Base-by-base conservation (phyloP, 441 rosid genomes). In the Raphanus hybrid region DNA sequence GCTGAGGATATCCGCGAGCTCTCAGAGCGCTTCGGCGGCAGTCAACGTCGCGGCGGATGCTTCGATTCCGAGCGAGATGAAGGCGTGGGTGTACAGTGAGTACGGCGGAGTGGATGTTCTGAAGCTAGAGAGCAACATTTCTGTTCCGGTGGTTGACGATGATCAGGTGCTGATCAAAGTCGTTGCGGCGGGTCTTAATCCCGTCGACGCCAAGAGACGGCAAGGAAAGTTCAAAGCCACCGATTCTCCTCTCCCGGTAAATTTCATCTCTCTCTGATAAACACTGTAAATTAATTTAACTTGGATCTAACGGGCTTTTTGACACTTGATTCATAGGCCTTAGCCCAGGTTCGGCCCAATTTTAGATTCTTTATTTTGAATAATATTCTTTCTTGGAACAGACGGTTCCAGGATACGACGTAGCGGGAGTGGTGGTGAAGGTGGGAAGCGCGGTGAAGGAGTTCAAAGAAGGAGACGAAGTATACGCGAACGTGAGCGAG, bases 351-450 rank as follows among this genome's bases (percentile, higher is more conserved):
- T 11, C 43, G 48, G 48, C 48, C 48, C 48, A 34, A 10, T 15
- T 52, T 45, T 0, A 3, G 57, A 65, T 70, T 3, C 11, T 54
- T 59, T 39, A 39, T 15, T 14, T 35, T 27, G 10, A 6, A 27
- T 55, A 66, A 66, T 63, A 10, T 59, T 23, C 27, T 63, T 67
- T 7, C 8, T 70, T 39, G 5, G 70, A 34, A 39, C 74, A 94
- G 97, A 94, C 99, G 67, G 93, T 94, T 77, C 97, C 97, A 70
- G 99, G 99, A 54, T 92, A 94, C 66, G 96, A 94, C 71, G 97
- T 94, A n/a, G 88, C 96, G 5, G 97, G 99, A 26, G 85, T 92
- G 62, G 96, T 94, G 80, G 96, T 91, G 27, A 90, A 92, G 59
- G 87, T 87, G 8, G 97, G 99, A 4, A 85, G 83, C 76, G 77